Evolutionary conservation across 306 rosid species (phyloP), one percentile per base, ranked within the genome.

Genomic region (Inga laurina): DNA sequence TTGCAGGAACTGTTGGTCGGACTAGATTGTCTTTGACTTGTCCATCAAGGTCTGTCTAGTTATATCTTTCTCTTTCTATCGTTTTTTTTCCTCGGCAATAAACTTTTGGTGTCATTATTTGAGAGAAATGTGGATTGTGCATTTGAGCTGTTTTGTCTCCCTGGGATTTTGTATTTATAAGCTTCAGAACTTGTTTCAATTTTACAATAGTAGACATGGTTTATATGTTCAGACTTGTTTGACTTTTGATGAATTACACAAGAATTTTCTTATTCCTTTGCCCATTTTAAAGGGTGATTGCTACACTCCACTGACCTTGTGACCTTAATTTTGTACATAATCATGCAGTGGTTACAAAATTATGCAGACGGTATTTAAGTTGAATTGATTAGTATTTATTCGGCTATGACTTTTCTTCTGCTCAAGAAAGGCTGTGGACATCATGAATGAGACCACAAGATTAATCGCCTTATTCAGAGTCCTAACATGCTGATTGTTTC

Each of bases 11-110:
- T 68, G 84, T 82, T 79, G 97, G 97, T 87, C 89, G 99, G 91
- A 94, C 97, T 81, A 91, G 93, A 82, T 85, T 96, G 92, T 77
- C 84, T 82, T 88, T 96, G 89, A 92, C 93, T 76, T 96, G 98
- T 85, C 98, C 99, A 74, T 96, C 99, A 81, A 94, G 99, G 98
- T 93, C 76, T 57, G 87, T 71, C 37, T 73, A 41, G 48, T 81
- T 84, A 54, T 67, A 30, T 79, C 67, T 81, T 30, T 79, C 1
- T 68, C 71, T 46, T 41, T 44, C 35, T 9, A 71, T 44, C 10
- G 10, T 43, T 22, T 43, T 77, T 77, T 62, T 66, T 43, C 30
- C 8, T 12, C 46, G 69, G 30, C 4, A 27, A 13, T 27, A 39
- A 46, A n/a, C 43, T 77, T 46, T 16, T 62, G 11, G 59, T 62